These are phyloP conservation scores for Phialophora verrucosa DNA, from an alignment of 2,329 filamentous ascomycete species.

Conservation along the genomic window DNA sequence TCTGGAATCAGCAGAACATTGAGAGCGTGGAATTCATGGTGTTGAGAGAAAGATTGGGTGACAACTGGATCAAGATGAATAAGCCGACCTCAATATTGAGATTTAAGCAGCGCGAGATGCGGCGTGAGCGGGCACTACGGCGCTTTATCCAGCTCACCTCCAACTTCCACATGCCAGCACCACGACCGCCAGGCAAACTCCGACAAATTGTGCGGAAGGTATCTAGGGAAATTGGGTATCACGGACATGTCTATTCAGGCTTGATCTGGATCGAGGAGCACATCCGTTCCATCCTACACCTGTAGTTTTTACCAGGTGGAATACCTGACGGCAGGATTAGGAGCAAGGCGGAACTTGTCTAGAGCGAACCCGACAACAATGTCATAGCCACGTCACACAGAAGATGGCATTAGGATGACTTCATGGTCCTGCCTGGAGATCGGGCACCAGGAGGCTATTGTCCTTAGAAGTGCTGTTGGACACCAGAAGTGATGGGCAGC, in stretches of 20 bases:
- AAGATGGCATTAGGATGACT: background rate
- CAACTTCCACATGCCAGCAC: background rate
- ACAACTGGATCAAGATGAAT: background rate
- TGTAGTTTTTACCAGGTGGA: background rate
- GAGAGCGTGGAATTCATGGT: constrained; percentile 1
- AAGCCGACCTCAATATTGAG: background rate
- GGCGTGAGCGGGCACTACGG: background rate
- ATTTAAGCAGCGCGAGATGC: background rate
- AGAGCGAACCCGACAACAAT: background rate
- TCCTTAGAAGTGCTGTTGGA: background rate
- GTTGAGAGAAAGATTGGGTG: background rate
- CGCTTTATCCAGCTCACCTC: background rate
- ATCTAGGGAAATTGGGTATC: background rate
- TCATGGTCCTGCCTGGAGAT: background rate
- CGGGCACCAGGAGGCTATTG: background rate
- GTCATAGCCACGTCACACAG: background rate
- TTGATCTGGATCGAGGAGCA: constrained; percentile 2
- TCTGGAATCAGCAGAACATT: constrained; percentile 1
- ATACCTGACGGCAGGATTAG: constrained; percentile 49
- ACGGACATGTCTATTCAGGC: background rate
- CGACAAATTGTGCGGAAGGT: background rate
- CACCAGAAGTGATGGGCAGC: background rate
- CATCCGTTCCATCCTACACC: background rate
- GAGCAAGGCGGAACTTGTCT: background rate
- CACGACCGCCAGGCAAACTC: background rate